Percentiles rank a stretch among this genome's conserved stretches.
Evolutionary conservation across 2,329 filamentous ascomycete species (phyloP).

Genomic region (Diaporthe capsici): DNA sequence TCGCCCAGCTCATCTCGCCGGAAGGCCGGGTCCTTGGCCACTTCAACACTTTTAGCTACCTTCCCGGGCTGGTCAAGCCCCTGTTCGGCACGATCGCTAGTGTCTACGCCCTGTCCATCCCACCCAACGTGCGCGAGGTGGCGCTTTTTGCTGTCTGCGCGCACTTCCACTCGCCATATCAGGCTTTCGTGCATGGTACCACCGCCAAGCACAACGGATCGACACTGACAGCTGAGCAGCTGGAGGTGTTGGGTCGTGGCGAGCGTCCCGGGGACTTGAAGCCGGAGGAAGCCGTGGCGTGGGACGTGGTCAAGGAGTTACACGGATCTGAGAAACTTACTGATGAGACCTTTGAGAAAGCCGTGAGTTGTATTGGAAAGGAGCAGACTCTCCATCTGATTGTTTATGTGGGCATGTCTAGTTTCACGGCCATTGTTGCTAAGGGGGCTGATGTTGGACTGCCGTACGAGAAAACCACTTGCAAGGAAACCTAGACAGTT

Average conservation of each 20-base stretch:
- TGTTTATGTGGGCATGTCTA: not conserved
- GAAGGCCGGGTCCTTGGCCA: not conserved
- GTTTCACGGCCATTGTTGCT: not conserved
- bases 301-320: not conserved
- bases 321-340: not conserved
- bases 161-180: not conserved
- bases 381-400: not conserved
- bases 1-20: not conserved
- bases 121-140: not conserved
- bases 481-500: not conserved
- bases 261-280: not conserved
- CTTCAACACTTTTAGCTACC: not conserved
- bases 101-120: not conserved
- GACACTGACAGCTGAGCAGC: not conserved
- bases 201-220: slow-evolving; percentile 1
- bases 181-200: not conserved
- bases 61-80: not conserved
- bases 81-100: not conserved
- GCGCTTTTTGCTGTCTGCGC: not conserved
- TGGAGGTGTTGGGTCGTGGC: not conserved
- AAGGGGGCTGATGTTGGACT: not conserved
- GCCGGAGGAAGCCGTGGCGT: not conserved
- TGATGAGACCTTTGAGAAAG: not conserved
- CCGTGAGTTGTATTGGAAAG: not conserved
- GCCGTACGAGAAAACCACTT: not conserved